Evolutionary conservation across 1,139 yeast genomes (phyloP).

Genomic region (Protomyces arabidopsidicola): DNA sequence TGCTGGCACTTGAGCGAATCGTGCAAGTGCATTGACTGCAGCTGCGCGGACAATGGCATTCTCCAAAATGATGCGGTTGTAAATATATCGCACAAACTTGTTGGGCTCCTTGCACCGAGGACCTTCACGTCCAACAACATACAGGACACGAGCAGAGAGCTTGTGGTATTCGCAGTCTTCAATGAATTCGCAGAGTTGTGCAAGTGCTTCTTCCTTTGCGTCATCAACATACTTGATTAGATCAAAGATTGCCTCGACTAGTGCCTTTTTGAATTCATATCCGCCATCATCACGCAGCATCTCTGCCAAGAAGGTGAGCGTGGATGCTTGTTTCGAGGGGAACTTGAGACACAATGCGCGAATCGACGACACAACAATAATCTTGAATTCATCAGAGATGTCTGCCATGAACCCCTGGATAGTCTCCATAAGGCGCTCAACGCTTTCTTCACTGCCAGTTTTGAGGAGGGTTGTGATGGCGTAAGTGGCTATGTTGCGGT

Average conservation of each 20-base stretch:
- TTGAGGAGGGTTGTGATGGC: constrained; percentile 93
- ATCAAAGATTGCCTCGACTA: constrained; percentile 88
- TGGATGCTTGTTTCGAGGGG: constrained; percentile 81
- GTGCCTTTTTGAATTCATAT: constrained; percentile 67
- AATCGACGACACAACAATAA: constrained; percentile 90
- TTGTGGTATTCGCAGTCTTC: constrained; percentile 98
- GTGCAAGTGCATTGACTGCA: constrained; percentile 87
- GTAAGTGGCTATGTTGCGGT: constrained; percentile 94
- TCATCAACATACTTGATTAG: constrained; percentile 81
- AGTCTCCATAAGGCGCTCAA: constrained; percentile 80
- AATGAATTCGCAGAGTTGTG: constrained; percentile 89
- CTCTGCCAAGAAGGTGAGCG: constrained; percentile 77
- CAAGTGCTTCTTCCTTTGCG: constrained; percentile 76
- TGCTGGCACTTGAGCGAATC: constrained; percentile 62
- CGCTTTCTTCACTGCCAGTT: constrained; percentile 88
- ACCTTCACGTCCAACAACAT: constrained; percentile 89
- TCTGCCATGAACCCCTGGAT: constrained; percentile 89
- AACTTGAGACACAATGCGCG: constrained; percentile 87
- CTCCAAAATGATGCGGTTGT: constrained; percentile 92
- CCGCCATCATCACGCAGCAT: constrained; percentile 90
- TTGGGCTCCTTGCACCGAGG: constrained; percentile 84
- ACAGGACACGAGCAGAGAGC: constrained; percentile 83
- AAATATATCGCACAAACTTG: constrained; percentile 88
- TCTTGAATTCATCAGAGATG: constrained; percentile 91
- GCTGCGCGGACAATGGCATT: constrained; percentile 93